phyloP scores from a whole-genome alignment of 1,284 basidiomycete genomes.

The Boletus semigastroideus region DNA sequence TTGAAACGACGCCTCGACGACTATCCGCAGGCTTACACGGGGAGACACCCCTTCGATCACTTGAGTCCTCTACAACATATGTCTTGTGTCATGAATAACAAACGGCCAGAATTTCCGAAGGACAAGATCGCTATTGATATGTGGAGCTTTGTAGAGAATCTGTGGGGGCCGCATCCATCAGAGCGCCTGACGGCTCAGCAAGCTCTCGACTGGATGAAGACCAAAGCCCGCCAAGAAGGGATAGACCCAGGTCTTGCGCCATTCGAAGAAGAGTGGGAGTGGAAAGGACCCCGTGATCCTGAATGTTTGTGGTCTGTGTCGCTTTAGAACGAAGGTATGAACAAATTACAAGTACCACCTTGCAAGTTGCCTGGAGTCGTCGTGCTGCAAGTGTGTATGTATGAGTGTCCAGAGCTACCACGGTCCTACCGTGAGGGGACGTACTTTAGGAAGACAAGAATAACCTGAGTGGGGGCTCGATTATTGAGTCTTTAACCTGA shows the following conservation, averaged over 20 bases:
- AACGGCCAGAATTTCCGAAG: slow-evolving; percentile 13
- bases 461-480: neutral
- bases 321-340: neutral
- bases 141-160: slow-evolving; percentile 28
- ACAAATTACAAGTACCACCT: neutral
- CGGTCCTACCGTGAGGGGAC: neutral
- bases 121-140: slow-evolving; percentile 23
- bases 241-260: neutral
- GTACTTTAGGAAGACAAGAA: neutral
- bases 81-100: neutral
- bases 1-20: neutral
- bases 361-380: neutral
- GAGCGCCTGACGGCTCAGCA: slow-evolving; percentile 22
- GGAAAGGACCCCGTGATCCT: slow-evolving; percentile 6
- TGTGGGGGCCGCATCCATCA: slow-evolving; percentile 19
- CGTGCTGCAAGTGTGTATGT: neutral
- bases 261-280: slow-evolving; percentile 26
- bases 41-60: slow-evolving; percentile 10
- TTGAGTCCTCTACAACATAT: neutral
- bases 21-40: slow-evolving; percentile 18
- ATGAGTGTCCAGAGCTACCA: too few relatives aligned
- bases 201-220: slow-evolving; percentile 21
- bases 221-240: slow-evolving; percentile 12
- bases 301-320: slow-evolving; percentile 13
- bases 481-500: neutral